Conservation (phyloP, 2,329 filamentous ascomycete species). For the Orbilia oligospora region DNA sequence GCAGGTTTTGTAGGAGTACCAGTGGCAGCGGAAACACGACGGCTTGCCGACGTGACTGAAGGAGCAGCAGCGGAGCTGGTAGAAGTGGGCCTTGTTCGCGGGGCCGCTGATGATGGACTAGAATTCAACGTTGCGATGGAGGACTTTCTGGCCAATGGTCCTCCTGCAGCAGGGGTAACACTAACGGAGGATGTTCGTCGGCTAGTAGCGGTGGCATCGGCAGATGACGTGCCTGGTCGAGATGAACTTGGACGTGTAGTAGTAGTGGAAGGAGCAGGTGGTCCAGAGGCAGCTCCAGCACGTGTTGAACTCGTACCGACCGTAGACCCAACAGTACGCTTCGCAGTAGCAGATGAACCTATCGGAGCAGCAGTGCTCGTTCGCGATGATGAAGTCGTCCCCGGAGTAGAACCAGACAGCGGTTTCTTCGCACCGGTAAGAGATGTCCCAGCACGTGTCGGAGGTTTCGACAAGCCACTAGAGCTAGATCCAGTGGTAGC, state of each 20-base stretch:
- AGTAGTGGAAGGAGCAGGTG: conserved; percentile 4
- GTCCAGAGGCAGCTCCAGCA: conserved; percentile 7
- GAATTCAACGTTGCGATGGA: conserved; percentile 49
- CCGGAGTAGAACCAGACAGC: conserved; percentile 14
- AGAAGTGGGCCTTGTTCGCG: conserved; percentile 34
- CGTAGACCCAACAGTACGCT: conserved; percentile 18
- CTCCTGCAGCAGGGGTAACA: conserved; percentile 25
- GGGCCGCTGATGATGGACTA: conserved; percentile 37
- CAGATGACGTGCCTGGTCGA: conserved; percentile 39
- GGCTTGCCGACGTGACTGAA: conserved; percentile 30
- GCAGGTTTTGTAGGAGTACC: conserved; percentile 44
- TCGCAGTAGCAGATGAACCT: conserved; percentile 27
- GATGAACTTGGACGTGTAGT: conserved; percentile 32
- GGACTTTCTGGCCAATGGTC: conserved; percentile 44
- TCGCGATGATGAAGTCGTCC: conserved; percentile 40
- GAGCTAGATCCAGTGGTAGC: conserved; percentile 3
- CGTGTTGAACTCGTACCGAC: conserved; percentile 20
- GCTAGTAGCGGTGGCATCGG: conserved; percentile 20
- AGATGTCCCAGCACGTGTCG: conserved; percentile 37
- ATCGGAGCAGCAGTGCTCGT: conserved; percentile 14
- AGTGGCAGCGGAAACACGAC: conserved; percentile 43
- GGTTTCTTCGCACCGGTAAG: conserved; percentile 29
- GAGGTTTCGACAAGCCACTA: conserved; percentile 50
- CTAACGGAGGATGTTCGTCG: conserved; percentile 42
- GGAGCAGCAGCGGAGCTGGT: conserved; percentile 6